phyloP scores from a whole-genome alignment of 768 basidiomycete genomes.

The Hericium alpestre region DNA sequence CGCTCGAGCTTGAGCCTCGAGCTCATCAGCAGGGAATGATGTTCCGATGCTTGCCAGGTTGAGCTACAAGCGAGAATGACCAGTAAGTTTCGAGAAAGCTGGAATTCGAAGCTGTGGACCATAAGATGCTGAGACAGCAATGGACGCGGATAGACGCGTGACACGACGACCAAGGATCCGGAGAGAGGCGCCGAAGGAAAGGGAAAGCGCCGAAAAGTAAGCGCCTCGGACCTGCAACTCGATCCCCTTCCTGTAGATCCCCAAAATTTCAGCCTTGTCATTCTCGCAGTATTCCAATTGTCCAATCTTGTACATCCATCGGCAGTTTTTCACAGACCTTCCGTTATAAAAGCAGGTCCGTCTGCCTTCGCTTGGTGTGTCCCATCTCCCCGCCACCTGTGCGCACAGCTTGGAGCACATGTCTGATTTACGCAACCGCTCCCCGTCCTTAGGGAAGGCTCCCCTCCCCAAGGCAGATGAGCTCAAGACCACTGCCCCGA shows the following conservation, averaged over 20 bases:
- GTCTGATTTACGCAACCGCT: conserved; percentile 13
- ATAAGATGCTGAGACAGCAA: too few species aligned
- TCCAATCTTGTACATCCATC: not conserved
- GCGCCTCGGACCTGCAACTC: not conserved
- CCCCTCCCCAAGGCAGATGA: not conserved
- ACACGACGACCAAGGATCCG: not conserved
- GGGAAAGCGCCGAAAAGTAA: not conserved
- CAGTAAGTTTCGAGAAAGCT: too few species aligned
- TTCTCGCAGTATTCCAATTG: not conserved
- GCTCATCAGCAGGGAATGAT: too few species aligned
- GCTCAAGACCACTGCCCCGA: not conserved
- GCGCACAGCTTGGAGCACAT: conserved; percentile 1
- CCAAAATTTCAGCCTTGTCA: not conserved
- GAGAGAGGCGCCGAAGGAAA: not conserved
- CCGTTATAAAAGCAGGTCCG: conserved; percentile 14
- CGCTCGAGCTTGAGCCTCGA: too few species aligned
- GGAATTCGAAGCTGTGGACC: too few species aligned
- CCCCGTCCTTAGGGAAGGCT: conserved; percentile 4
- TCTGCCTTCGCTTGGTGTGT: not conserved
- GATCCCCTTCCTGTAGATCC: not conserved
- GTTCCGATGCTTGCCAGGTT: too few species aligned
- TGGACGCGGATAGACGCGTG: not conserved
- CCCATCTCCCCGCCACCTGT: not conserved
- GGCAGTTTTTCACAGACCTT: conserved; percentile 11
- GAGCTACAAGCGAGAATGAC: too few species aligned